These are phyloP conservation scores for Chondrus crispus DNA, from an alignment of 23 red algal species.

Conservation along the genomic window DNA sequence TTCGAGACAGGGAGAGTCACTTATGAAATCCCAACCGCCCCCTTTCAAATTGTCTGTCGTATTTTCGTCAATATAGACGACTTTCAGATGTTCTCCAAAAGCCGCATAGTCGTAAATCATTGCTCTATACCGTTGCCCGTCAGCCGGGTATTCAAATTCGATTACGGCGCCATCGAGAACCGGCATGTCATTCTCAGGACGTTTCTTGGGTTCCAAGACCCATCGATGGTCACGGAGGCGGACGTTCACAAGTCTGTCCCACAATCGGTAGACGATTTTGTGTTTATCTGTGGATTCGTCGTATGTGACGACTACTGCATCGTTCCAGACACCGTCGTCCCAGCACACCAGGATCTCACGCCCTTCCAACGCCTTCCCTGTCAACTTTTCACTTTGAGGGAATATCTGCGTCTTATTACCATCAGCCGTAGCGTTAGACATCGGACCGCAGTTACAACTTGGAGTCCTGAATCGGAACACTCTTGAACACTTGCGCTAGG, in stretches of 20 bases:
- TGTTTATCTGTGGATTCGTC: not conserved
- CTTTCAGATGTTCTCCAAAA: not conserved
- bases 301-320: not conserved
- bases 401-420: too few species aligned
- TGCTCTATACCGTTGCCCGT: not conserved
- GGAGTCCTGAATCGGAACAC: too few species aligned
- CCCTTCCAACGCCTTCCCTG: not conserved
- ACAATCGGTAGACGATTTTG: not conserved
- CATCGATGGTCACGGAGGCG: not conserved
- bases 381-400: not conserved
- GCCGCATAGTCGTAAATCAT: not conserved
- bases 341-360: slow-evolving; percentile 14
- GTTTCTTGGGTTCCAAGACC: not conserved
- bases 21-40: not conserved
- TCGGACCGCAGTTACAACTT: too few species aligned
- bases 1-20: not conserved
- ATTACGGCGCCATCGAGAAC: slow-evolving; percentile 3
- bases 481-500: too few species aligned
- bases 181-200: not conserved
- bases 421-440: too few species aligned
- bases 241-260: not conserved
- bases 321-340: slow-evolving; percentile 1
- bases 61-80: slow-evolving; percentile 1
- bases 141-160: not conserved
- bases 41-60: not conserved